These are phyloP conservation scores for Amylostereum chailletii DNA, from an alignment of 1,284 basidiomycete species.

Conservation along the genomic window DNA sequence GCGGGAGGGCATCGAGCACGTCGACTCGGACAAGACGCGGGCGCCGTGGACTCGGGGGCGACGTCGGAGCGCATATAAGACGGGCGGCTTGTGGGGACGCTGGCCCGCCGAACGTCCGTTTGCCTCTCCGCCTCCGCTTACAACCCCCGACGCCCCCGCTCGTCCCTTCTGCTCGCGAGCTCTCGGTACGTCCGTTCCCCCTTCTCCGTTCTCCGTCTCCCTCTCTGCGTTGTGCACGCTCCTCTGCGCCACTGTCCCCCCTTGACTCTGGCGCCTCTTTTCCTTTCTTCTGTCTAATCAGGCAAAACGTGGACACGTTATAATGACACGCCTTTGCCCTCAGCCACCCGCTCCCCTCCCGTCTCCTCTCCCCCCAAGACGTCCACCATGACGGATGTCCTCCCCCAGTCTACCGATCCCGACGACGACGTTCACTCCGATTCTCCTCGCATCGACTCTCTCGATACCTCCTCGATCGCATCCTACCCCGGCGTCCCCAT, in stretches of 20 bases:
- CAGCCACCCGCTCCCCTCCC: constrained; percentile 7
- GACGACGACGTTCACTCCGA: constrained; percentile 29
- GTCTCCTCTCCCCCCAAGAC: constrained; percentile 10
- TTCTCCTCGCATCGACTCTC: constrained; percentile 25
- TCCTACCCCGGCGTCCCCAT: constrained; percentile 46
- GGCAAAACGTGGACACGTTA: not conserved
- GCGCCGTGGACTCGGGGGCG: too few relatives aligned
- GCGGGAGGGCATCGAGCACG: too few relatives aligned
- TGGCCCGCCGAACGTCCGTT: constrained; percentile 10
- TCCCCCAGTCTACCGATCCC: constrained; percentile 26
- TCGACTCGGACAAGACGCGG: too few relatives aligned
- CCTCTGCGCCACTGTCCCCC: not conserved
- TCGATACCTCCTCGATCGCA: constrained; percentile 37
- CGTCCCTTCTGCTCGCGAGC: constrained; percentile 11
- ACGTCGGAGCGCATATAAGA: too few relatives aligned
- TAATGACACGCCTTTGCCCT: constrained; percentile 9
- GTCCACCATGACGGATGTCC: constrained; percentile 17
- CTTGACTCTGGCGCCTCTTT: not conserved
- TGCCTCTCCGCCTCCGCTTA: constrained; percentile 12
- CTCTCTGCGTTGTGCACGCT: not conserved
- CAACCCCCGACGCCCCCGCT: constrained; percentile 9
- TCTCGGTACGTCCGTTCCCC: constrained; percentile 11
- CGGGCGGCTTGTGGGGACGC: constrained; percentile 8
- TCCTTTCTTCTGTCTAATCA: not conserved
- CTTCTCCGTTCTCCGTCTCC: constrained; percentile 4